Evolutionary conservation across 2,329 filamentous ascomycete genomes (phyloP), one percentile per base, ranked within the genome.

Genomic region (Rhynchosporium agropyri): DNA sequence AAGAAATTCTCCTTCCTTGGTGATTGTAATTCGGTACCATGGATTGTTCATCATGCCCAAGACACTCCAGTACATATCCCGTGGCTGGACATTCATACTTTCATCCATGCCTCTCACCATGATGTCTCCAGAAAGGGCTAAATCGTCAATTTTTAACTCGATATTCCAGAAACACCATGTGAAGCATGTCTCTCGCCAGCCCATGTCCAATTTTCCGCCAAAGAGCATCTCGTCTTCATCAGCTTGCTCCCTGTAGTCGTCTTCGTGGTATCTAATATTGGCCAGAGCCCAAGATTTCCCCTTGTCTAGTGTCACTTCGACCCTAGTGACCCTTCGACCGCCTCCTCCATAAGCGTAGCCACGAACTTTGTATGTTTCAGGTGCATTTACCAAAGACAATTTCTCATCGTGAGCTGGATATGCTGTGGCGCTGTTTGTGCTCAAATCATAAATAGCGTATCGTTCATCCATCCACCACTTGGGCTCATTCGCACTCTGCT

Each of bases 11-110:
- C 80, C 81, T 64, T 93, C 87, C 61, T 87, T 87, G 58, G 86
- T 84, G 60, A 97, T 89, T 1, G 87, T 85, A 0, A 97, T 84
- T 4, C 93, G 83, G 75, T 89, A 97, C 93, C 93, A 97, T 0
- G 91, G 90, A 70, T 97, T 97, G 77, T 97, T 97, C 93, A 97
- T 97, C 93, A 97, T 97, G 0, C 93, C 92, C 45, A 97, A 79
- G 2, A 96, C 92, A 64, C 87, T 92, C 93, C 93, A 97, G 77
- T 97, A 97, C 91, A 97, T 95, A 71, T 97, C 93, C 65, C 91
- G 83, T 4, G 93, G 93, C 74, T 96, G 92, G 0, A 91, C 80
- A 76, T 90, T 91, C 85, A 97, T 89, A 60, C 88, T 84, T 68
- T 97, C 93, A 69, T 97, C 93, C 92, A 97, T 96, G 4, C 89